Conservation (phyloP, 2,329 filamentous ascomycete species). For the Zarea fungicola region DNA sequence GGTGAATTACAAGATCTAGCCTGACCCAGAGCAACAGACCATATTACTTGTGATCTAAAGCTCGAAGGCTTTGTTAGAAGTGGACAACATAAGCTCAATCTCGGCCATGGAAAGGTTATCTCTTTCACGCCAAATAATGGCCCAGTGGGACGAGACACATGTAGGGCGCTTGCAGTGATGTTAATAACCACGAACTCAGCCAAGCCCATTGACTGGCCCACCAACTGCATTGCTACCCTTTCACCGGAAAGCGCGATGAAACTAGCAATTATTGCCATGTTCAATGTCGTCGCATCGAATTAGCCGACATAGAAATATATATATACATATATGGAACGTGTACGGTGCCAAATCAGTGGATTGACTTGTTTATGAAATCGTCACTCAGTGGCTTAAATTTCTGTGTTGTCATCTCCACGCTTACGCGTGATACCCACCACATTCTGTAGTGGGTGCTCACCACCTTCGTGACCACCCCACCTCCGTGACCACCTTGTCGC, state of each 20-base stretch:
- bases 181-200: slow-evolving; percentile 42
- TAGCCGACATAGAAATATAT: background rate
- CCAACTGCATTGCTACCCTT: slow-evolving; percentile 41
- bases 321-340: too few relatives aligned
- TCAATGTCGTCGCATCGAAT: too few relatives aligned
- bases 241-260: slow-evolving; percentile 35
- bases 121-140: slow-evolving; percentile 39
- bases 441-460: too few relatives aligned
- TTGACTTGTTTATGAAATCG: background rate
- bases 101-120: slow-evolving; percentile 37
- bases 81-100: slow-evolving; percentile 40
- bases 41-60: slow-evolving; percentile 38
- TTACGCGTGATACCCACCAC: too few relatives aligned
- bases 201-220: slow-evolving; percentile 36
- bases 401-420: background rate
- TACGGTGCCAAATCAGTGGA: background rate
- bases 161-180: slow-evolving; percentile 36
- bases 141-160: slow-evolving; percentile 38
- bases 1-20: slow-evolving; percentile 17
- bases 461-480: too few relatives aligned
- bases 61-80: slow-evolving; percentile 39
- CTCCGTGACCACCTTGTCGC: too few relatives aligned
- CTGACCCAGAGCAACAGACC: slow-evolving; percentile 19
- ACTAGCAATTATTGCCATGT: slow-evolving; percentile 11
- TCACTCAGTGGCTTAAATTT: background rate